phyloP scores from a whole-genome alignment of 164 flowering plant species.

The Taxillus chinensis region DNA sequence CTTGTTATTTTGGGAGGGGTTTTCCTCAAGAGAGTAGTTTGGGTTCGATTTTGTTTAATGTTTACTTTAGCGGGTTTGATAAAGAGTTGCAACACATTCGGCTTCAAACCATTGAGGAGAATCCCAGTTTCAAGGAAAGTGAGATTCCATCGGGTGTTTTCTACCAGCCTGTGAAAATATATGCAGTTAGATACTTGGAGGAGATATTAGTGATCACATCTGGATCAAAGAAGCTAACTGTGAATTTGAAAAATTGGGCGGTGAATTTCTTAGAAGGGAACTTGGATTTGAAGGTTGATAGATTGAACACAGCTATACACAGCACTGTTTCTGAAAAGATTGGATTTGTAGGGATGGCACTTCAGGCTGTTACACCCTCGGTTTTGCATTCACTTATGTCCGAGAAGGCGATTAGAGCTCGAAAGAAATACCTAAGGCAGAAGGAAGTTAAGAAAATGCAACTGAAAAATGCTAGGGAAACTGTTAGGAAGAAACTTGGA shows the following conservation, averaged over 20 bases:
- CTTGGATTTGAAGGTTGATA: constrained; percentile 63
- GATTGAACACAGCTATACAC: constrained; percentile 48
- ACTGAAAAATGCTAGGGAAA: constrained; percentile 70
- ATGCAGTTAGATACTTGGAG: constrained; percentile 82
- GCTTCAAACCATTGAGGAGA: constrained; percentile 26
- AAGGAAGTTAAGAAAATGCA: constrained; percentile 58
- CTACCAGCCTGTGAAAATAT: constrained; percentile 59
- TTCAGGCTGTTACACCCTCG: constrained; percentile 83
- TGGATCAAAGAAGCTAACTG: constrained; percentile 50
- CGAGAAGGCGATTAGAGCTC: constrained; percentile 79
- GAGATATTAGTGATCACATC: constrained; percentile 75
- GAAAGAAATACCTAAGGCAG: constrained; percentile 74
- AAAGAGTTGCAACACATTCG: constrained; percentile 55
- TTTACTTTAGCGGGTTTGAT: constrained; percentile 69
- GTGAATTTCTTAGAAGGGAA: constrained; percentile 40
- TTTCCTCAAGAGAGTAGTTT: constrained; percentile 76
- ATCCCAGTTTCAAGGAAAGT: constrained; percentile 26
- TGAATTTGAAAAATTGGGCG: constrained; percentile 52
- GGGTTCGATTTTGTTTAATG: constrained; percentile 57
- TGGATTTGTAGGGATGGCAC: constrained; percentile 73
- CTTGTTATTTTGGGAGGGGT: constrained; percentile 57
- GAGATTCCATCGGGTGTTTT: constrained; percentile 30
- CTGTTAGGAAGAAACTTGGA: constrained; percentile 67
- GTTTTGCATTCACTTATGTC: constrained; percentile 67
- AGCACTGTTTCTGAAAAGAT: constrained; percentile 83